Conservation (phyloP, 192 early-diverging fungal genomes). For the Spinellus fusiger region DNA sequence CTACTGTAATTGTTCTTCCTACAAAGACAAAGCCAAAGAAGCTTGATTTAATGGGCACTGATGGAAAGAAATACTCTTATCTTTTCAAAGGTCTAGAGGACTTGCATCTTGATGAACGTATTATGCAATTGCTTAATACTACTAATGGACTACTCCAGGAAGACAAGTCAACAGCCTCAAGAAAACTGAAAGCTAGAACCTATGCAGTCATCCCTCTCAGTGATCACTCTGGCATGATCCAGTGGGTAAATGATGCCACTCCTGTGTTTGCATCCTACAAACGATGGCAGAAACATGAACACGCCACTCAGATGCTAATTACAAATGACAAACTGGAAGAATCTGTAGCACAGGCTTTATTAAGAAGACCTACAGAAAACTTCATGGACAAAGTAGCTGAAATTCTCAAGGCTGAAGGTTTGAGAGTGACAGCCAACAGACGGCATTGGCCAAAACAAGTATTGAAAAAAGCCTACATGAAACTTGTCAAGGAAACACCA, state of each 20-base stretch:
- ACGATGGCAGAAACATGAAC: constrained; percentile 70
- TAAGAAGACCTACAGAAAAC: constrained; percentile 53
- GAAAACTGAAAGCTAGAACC: constrained; percentile 36
- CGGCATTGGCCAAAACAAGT: constrained; percentile 64
- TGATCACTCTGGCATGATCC: constrained; percentile 84
- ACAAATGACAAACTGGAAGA: constrained; percentile 22
- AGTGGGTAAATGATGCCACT: constrained; percentile 85
- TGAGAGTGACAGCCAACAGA: constrained; percentile 48
- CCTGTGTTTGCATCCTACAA: constrained; percentile 75
- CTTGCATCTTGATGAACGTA: constrained; percentile 85
- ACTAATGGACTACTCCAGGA: constrained; percentile 54
- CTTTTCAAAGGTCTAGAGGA: constrained; percentile 93
- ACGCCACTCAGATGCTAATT: constrained; percentile 50
- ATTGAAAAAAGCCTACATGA: constrained; percentile 50
- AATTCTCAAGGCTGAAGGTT: constrained; percentile 48
- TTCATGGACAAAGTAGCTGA: constrained; percentile 73
- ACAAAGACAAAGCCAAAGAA: constrained; percentile 95
- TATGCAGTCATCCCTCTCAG: constrained; percentile 84
- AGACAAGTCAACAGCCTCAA: constrained; percentile 33
- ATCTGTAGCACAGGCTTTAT: constrained; percentile 25
- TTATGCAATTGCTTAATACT: constrained; percentile 73
- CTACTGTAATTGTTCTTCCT: constrained; percentile 52
- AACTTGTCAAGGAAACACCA: constrained; percentile 61
- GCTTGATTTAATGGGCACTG: constrained; percentile 50
- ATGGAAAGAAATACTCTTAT: constrained; percentile 60